These are phyloP conservation scores for Peniophora sp. DNA, from an alignment of 1,284 basidiomycete species.

Conservation along the genomic window DNA sequence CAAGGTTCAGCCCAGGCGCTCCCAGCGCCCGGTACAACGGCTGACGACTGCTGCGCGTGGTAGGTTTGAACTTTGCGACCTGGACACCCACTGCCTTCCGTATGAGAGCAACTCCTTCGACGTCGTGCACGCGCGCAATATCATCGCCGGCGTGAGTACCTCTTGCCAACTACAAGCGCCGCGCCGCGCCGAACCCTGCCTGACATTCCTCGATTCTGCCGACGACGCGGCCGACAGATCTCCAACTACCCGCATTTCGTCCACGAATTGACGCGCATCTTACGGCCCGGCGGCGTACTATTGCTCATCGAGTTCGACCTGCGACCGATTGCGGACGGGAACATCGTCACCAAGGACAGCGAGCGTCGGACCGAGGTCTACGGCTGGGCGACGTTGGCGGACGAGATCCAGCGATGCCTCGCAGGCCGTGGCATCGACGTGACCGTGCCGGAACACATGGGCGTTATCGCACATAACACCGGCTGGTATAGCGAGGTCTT, in stretches of 20 bases:
- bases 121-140: conserved; percentile 56
- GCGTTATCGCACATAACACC: conserved; percentile 18
- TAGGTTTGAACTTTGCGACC: conserved; percentile 63
- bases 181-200: no score
- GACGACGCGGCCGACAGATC: conserved; percentile 32
- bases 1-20: not conserved
- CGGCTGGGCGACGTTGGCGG: conserved; percentile 57
- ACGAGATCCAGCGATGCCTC: conserved; percentile 47
- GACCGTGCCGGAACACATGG: conserved; percentile 45
- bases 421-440: conserved; percentile 42
- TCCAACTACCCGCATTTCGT: conserved; percentile 51
- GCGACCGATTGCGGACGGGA: conserved; percentile 38
- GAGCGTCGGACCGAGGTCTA: conserved; percentile 28
- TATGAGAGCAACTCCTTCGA: conserved; percentile 57
- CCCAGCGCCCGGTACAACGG: conserved; percentile 6
- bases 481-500: conserved; percentile 12
- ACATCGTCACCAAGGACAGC: conserved; percentile 20
- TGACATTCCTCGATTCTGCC: conserved; percentile 1
- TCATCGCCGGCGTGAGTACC: conserved; percentile 49
- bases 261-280: conserved; percentile 50
- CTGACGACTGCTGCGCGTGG: conserved; percentile 1
- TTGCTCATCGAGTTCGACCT: conserved; percentile 55
- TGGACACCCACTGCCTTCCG: conserved; percentile 48
- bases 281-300: conserved; percentile 63
- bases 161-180: not conserved